These are phyloP conservation scores for Madurella fahalii DNA, from an alignment of 2,329 filamentous ascomycete genomes.

Conservation along the genomic window DNA sequence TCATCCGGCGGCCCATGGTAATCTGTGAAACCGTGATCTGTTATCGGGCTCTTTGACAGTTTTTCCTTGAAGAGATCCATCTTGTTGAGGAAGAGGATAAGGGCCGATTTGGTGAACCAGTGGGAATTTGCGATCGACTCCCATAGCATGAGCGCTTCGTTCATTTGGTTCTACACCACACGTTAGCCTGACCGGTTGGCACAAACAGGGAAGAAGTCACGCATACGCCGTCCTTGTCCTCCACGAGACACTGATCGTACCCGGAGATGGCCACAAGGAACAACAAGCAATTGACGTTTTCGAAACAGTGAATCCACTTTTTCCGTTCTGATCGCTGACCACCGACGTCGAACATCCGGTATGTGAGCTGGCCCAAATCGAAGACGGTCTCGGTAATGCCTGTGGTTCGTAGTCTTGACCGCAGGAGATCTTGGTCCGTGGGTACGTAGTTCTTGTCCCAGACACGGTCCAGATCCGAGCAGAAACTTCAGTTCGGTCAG, in stretches of 20 bases:
- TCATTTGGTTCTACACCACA: constrained; percentile 73
- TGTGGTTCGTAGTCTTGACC: constrained; percentile 84
- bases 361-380: constrained; percentile 85
- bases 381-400: constrained; percentile 96
- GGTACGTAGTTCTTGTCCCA: constrained; percentile 78
- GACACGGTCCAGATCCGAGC: constrained; percentile 70
- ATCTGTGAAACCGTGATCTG: constrained; percentile 71
- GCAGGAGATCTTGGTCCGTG: constrained; percentile 89
- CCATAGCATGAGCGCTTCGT: constrained; percentile 82
- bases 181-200: constrained; percentile 18
- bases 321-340: constrained; percentile 90
- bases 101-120: constrained; percentile 77
- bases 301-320: constrained; percentile 97
- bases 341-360: constrained; percentile 95
- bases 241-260: constrained; percentile 92
- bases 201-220: neutral
- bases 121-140: constrained; percentile 82
- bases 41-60: constrained; percentile 65
- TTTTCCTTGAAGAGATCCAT: constrained; percentile 82
- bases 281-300: constrained; percentile 85
- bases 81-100: constrained; percentile 84
- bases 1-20: constrained; percentile 69
- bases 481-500: constrained; percentile 61
- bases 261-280: constrained; percentile 95
- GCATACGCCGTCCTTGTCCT: constrained; percentile 91